Base-by-base conservation (phyloP, 2,329 filamentous ascomycete genomes). In the Coniochaeta ligniaria region DNA sequence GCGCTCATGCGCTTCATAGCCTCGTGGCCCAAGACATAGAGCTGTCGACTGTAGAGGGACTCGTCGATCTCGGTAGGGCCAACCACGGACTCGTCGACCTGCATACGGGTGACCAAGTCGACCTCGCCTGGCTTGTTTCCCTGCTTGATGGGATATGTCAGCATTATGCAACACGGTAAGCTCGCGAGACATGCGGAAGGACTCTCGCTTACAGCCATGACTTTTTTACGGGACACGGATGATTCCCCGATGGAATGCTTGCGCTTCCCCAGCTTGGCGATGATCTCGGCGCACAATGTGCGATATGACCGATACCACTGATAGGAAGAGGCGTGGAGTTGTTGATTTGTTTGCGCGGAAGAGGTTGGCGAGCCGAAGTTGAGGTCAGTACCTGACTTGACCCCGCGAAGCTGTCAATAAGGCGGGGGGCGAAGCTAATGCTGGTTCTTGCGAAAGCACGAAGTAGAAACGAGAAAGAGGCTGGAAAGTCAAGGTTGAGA, bases 1-100 rank as follows among this genome's bases (percentile, higher is more conserved):
- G 92, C 91, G 71, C 93, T 86, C 95, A 99, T 99, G 71, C 95
- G 92, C 83, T 96, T 98, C 95, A 99, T 99, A 66, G 95, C 95
- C 75, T 88, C 86, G 69, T 89, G 86, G 65, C 86, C 86, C 58
- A 88, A 74, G 63, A 89, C 87, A 71, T 89, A 89, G 68, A 90
- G 86, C 76, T 90, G 87, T 72, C 87, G 83, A 72, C 86, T 89
- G 79, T 90, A 90, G 68, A 90, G 84, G 60, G 86, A 87, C 73
- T 90, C 87, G 68, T 90, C 87, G 78, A 90, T 90, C 65, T 88
- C 85, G 71, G 72, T 78, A 62, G 75, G 75, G 66, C 80, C 82
- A 43, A 80, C 73, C 60, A 80, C 79, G 38, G 84, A 82, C 64
- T 84, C 80, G 74, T 88, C 85, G 66, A 88, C 83, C 77, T 87